Conservation (phyloP, 352 stramenopile genomes). For the Phytophthora hybrid region DNA sequence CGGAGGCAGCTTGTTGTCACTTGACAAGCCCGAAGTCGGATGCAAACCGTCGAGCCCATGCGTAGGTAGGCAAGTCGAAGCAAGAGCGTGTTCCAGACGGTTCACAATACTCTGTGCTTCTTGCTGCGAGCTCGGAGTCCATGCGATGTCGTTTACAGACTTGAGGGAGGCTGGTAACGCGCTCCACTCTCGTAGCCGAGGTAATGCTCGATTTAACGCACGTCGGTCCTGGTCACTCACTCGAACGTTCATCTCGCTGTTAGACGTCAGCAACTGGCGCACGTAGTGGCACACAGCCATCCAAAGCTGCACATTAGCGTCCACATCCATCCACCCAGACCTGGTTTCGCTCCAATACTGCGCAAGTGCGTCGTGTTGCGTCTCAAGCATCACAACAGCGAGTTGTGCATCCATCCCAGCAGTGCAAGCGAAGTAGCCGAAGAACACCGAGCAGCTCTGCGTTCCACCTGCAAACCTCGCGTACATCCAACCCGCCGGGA, state of each 20-base stretch:
- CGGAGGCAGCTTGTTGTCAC: constrained; percentile 43
- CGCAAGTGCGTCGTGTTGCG: constrained; percentile 38
- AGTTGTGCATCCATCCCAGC: constrained; percentile 59
- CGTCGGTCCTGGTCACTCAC: constrained; percentile 62
- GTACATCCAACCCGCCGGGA: constrained; percentile 78
- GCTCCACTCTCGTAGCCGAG: constrained; percentile 67
- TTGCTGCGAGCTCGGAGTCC: constrained; percentile 56
- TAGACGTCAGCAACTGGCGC: constrained; percentile 56
- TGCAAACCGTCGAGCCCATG: constrained; percentile 27
- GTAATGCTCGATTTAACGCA: constrained; percentile 55
- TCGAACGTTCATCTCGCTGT: constrained; percentile 33
- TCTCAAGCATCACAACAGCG: constrained; percentile 55
- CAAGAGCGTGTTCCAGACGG: constrained; percentile 65
- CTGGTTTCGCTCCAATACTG: constrained; percentile 44
- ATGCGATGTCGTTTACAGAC: constrained; percentile 45
- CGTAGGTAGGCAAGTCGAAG: constrained; percentile 24
- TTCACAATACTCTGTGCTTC: constrained; percentile 67
- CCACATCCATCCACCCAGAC: constrained; percentile 45
- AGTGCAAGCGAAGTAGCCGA: constrained; percentile 68
- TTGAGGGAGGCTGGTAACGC: constrained; percentile 44
- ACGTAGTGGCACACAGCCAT: constrained; percentile 67
- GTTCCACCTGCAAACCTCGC: constrained; percentile 63
- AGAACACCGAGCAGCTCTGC: constrained; percentile 60
- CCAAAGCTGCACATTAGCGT: constrained; percentile 65
- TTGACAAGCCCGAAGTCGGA: constrained; percentile 23